Percentiles rank a stretch among this genome's conserved stretches.
Conservation (phyloP, 441 rosid genomes). For the Gossypium laxum region DNA sequence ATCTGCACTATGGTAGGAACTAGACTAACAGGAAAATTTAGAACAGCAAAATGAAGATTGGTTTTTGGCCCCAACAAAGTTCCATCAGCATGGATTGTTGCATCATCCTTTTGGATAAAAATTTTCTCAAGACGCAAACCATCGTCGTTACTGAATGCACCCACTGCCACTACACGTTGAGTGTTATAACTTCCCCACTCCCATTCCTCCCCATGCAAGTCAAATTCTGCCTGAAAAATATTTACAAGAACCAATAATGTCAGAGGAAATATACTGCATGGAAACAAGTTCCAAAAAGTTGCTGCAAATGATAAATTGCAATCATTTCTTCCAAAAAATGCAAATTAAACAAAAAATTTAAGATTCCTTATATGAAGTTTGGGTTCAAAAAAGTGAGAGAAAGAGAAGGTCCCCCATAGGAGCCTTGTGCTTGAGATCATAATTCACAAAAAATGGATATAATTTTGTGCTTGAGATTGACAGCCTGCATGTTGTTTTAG, state of each 20-base stretch:
- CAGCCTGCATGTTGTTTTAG: neutral
- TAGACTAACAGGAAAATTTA: slow-evolving; percentile 87
- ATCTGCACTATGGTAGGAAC: slow-evolving; percentile 89
- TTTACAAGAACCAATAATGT: neutral
- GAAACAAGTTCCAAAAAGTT: slow-evolving; percentile 1
- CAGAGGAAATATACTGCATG: neutral
- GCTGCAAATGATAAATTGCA: neutral
- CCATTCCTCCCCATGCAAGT: slow-evolving; percentile 96
- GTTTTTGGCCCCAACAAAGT: slow-evolving; percentile 84
- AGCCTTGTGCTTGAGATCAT: neutral
- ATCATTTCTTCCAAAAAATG: neutral
- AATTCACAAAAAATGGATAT: neutral
- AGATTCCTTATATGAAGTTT: neutral
- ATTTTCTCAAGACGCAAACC: slow-evolving; percentile 90
- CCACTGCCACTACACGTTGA: slow-evolving; percentile 81
- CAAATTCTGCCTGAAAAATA: slow-evolving; percentile 78
- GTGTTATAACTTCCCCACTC: slow-evolving; percentile 96
- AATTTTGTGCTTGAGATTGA: neutral
- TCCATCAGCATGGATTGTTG: slow-evolving; percentile 97
- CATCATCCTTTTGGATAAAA: slow-evolving; percentile 91
- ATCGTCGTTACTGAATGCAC: slow-evolving; percentile 90
- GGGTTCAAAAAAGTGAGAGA: neutral
- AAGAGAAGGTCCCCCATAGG: neutral
- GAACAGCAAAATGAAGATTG: slow-evolving; percentile 95
- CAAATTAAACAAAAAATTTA: slow-evolving; percentile 4